Evolutionary conservation across 2,329 filamentous ascomycete genomes (phyloP).

Genomic region (Diaporthe australafricana): DNA sequence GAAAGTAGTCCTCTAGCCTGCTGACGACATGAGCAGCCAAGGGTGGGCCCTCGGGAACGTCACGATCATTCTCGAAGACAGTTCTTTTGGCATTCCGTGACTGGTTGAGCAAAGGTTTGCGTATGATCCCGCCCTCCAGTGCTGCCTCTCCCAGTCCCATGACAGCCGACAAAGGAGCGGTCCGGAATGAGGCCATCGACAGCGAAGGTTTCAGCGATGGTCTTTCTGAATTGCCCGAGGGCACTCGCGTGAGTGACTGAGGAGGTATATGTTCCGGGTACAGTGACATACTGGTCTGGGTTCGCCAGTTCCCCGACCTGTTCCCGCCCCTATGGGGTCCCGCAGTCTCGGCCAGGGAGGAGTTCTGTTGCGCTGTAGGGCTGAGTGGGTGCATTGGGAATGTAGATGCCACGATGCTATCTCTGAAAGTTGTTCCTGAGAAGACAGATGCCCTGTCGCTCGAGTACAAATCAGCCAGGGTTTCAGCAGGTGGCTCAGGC

Average conservation of each 20-base stretch:
- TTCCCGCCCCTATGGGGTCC: constrained; percentile 11
- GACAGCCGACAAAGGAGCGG: constrained; percentile 20
- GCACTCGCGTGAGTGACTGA: constrained; percentile 11
- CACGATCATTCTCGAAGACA: constrained; percentile 48
- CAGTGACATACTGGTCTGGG: constrained; percentile 5
- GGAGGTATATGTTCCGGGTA: constrained; percentile 3
- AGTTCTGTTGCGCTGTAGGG: neutral
- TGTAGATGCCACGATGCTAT: constrained; percentile 38
- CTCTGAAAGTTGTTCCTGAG: constrained; percentile 46
- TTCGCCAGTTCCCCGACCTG: constrained; percentile 9
- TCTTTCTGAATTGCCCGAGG: constrained; percentile 21
- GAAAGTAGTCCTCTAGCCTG: constrained; percentile 66
- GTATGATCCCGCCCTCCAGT: constrained; percentile 48
- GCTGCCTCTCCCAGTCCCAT: constrained; percentile 36
- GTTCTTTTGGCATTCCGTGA: constrained; percentile 55
- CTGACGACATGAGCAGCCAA: constrained; percentile 62
- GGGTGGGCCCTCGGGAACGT: constrained; percentile 55
- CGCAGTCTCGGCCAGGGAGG: neutral
- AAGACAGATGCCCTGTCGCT: constrained; percentile 45
- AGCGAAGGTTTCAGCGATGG: constrained; percentile 23
- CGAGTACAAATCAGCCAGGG: constrained; percentile 19
- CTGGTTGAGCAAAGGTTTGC: constrained; percentile 58
- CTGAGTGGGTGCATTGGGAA: constrained; percentile 37
- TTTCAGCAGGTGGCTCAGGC: constrained; percentile 31
- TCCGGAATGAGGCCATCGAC: constrained; percentile 1